Evolutionary conservation across 345 rosid genomes (phyloP), one percentile per base, ranked within the genome.

Genomic region (Brassica incana): DNA sequence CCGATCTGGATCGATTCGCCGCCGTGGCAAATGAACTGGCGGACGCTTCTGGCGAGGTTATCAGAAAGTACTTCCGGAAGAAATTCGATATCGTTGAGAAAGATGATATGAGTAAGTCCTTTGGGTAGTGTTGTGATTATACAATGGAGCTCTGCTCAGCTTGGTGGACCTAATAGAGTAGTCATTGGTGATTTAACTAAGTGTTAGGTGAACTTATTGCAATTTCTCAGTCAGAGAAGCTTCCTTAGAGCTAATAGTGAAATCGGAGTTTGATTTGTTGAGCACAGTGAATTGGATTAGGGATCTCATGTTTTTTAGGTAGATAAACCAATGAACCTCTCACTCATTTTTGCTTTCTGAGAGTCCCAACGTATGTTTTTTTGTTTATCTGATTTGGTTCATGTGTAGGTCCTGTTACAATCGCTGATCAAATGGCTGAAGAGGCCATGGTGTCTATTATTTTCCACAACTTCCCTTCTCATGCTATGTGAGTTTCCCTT

Each of bases 381-480:
- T 8, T 36, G 9, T 20, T 38, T 68, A 25, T 61, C 10, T 72
- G 43, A 50, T 50, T 71, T 62, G 48, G 68, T 30, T 67, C 4
- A 6, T n/a, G 6, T 81, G 33, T 77, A 95, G 99, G 99, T 80
- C 99, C 98, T n/a, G 98, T 95, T 45, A 95, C 98, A 16, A 88
- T 95, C 73, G 98, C 98, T 4, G 98, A 93, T 83, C 91, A 81
- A 84, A 88, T 86, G 72, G 99, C 99, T 54, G 99, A 91, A 75
- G 99, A 95, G 73, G 84, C 97, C 50, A 95, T 95, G 99, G 84
- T 86, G 60, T 86, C 93, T 1, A 88, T 91, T 69, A 77, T 95
- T 59, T 73, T 87, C 64, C 91, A 90, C 79, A 88, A 83, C 77
- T 84, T 93, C 65, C 98, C 99, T 83, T 86, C 89, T 83, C 98